A percentile compares a stretch with the other conserved stretches of the same genome.
Conservation (phyloP, 2,329 filamentous ascomycete genomes). For the Xylariaceae sp. region DNA sequence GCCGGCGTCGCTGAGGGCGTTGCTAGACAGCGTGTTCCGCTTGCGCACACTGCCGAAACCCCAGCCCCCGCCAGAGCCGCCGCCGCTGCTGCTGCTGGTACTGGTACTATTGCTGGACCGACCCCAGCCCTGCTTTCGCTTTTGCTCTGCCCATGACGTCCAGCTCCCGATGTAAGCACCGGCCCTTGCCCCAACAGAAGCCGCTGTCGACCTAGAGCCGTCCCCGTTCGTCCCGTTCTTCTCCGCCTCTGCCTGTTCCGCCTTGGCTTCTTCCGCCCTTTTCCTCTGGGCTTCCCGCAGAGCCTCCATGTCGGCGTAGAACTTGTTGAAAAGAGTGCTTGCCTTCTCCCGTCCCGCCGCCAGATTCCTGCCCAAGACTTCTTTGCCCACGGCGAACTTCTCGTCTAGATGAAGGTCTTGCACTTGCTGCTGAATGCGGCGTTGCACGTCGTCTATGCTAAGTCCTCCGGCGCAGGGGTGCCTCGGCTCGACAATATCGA, state of each 20-base stretch:
- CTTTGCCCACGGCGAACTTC: conserved; percentile 73
- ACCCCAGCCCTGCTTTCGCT: conserved; percentile 52
- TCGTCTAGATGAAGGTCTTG: conserved; percentile 93
- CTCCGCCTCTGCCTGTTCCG: conserved; percentile 18
- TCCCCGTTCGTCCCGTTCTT: conserved; percentile 31
- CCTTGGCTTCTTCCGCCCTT: conserved; percentile 50
- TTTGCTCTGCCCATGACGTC: conserved; percentile 69
- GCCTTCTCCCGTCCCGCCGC: conserved; percentile 84
- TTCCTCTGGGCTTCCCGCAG: conserved; percentile 69
- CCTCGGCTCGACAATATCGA: conserved; percentile 87
- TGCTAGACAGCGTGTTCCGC: conserved; percentile 24
- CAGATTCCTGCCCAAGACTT: conserved; percentile 84
- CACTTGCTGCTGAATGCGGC: conserved; percentile 83
- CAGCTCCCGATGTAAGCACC: conserved; percentile 63
- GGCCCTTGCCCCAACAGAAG: conserved; percentile 50
- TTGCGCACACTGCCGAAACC: conserved; percentile 29
- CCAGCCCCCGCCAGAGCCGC: conserved; percentile 29
- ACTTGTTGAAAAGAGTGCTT: conserved; percentile 75
- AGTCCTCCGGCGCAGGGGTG: conserved; percentile 92
- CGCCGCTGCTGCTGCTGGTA: conserved; percentile 32
- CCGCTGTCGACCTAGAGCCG: conserved; percentile 39
- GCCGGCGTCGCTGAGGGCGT: conserved; percentile 22
- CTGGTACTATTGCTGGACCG: conserved; percentile 36
- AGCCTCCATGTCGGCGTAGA: conserved; percentile 86
- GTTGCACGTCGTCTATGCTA: conserved; percentile 89